phyloP scores from a whole-genome alignment of 179 eudicot genomes.

The Silene coronaria region DNA sequence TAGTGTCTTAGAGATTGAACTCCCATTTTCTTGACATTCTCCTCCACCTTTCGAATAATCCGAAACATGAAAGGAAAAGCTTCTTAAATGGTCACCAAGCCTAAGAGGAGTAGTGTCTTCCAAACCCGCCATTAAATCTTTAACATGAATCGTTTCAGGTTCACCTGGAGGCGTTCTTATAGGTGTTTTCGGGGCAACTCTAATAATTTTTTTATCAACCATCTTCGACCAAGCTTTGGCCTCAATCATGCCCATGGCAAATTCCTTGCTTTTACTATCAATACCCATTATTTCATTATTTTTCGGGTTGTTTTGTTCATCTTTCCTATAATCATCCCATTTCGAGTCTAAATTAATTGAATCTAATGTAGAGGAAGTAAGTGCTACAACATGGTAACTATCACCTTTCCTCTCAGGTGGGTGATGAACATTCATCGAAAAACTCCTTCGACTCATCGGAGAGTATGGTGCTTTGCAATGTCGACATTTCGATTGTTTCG shows the following conservation, averaged over 20 bases:
- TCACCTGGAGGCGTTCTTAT: constrained; percentile 75
- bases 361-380: constrained; percentile 70
- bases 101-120: constrained; percentile 50
- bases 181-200: constrained; percentile 58
- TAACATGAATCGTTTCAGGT: constrained; percentile 74
- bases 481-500: constrained; percentile 40
- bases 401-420: constrained; percentile 46
- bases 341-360: constrained; percentile 43
- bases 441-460: constrained; percentile 46
- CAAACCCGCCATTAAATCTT: constrained; percentile 87
- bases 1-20: constrained; percentile 26
- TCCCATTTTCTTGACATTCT: constrained; percentile 11
- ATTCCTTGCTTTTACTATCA: constrained; percentile 36
- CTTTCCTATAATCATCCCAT: constrained; percentile 2
- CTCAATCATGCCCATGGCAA: constrained; percentile 53
- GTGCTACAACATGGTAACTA: constrained; percentile 58
- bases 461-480: constrained; percentile 48
- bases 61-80: constrained; percentile 60
- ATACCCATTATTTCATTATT: constrained; percentile 12
- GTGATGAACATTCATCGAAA: constrained; percentile 62
- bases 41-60: constrained; percentile 25
- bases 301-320: background rate
- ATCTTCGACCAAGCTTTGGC: constrained; percentile 84
- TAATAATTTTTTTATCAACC: constrained; percentile 74
- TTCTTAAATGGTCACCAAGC: constrained; percentile 29